Evolutionary conservation across 2,329 filamentous ascomycete genomes (phyloP).

Genomic region (Fusarium setosum): DNA sequence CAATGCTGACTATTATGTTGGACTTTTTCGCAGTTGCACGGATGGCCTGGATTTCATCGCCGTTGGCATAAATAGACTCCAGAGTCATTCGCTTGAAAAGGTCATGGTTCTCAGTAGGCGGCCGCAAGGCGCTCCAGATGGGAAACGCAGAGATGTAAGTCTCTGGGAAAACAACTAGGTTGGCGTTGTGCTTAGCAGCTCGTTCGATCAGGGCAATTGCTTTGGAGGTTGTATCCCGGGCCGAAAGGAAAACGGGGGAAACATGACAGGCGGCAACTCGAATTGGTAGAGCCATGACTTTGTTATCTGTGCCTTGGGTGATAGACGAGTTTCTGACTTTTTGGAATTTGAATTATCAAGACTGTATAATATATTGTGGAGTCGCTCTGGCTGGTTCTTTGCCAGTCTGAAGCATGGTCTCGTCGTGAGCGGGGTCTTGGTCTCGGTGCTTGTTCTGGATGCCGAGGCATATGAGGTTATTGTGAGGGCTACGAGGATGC

Average conservation of each 20-base stretch:
- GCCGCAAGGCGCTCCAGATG: slow-evolving; percentile 58
- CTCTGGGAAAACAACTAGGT: slow-evolving; percentile 66
- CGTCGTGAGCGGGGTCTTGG: too few relatives aligned
- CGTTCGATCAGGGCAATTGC: slow-evolving; percentile 56
- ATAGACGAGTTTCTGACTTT: too few relatives aligned
- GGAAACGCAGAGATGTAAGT: slow-evolving; percentile 65
- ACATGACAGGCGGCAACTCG: slow-evolving; percentile 51
- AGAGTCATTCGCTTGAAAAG: slow-evolving; percentile 59
- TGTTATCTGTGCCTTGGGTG: too few relatives aligned
- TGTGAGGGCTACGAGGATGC: too few relatives aligned
- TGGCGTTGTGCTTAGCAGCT: slow-evolving; percentile 55
- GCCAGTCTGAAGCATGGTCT: too few relatives aligned
- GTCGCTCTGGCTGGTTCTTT: too few relatives aligned
- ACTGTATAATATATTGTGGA: too few relatives aligned
- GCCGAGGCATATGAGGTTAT: too few relatives aligned
- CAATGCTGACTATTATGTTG: slow-evolving; percentile 57
- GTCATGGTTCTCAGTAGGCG: slow-evolving; percentile 62
- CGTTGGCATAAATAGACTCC: slow-evolving; percentile 58
- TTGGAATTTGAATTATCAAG: too few relatives aligned
- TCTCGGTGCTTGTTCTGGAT: too few relatives aligned
- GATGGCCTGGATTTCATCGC: slow-evolving; percentile 57
- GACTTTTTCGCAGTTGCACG: slow-evolving; percentile 51
- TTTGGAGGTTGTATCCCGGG: slow-evolving; percentile 58
- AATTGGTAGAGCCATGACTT: neutral
- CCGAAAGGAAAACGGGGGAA: slow-evolving; percentile 59